These are phyloP conservation scores for Trichoderma aggressivum DNA, from an alignment of 2,329 filamentous ascomycete genomes.

Conservation along the genomic window DNA sequence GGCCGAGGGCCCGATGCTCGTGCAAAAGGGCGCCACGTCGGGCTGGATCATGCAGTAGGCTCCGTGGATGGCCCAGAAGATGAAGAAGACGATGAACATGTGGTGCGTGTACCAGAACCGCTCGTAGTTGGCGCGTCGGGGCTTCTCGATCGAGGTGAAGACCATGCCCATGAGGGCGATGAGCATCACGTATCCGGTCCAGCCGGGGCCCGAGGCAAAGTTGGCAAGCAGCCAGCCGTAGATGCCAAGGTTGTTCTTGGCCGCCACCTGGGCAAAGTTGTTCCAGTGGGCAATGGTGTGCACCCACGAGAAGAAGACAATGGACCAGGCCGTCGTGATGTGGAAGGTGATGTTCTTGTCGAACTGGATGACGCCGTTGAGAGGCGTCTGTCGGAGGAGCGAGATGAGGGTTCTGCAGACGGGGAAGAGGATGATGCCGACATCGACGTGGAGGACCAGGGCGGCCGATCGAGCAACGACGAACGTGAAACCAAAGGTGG, in stretches of 20 bases:
- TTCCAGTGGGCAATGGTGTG: constrained; percentile 86
- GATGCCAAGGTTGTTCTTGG: constrained; percentile 72
- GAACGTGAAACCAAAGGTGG: constrained; percentile 71
- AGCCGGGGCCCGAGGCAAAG: constrained; percentile 75
- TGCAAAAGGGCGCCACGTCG: constrained; percentile 75
- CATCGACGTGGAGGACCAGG: constrained; percentile 75
- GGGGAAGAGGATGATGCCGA: constrained; percentile 74
- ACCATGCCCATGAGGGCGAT: constrained; percentile 75
- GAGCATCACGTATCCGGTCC: constrained; percentile 84
- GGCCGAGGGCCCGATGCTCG: constrained; percentile 60
- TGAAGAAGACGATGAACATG: constrained; percentile 82
- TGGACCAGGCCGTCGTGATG: constrained; percentile 80
- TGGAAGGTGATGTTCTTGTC: constrained; percentile 90
- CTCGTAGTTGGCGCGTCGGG: constrained; percentile 76
- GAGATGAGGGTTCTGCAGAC: constrained; percentile 84
- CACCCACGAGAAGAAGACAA: constrained; percentile 84
- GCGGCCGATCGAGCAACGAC: constrained; percentile 73
- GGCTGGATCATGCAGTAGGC: constrained; percentile 89
- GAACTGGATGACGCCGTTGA: constrained; percentile 84
- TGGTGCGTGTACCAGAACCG: constrained; percentile 91
- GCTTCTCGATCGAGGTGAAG: constrained; percentile 72
- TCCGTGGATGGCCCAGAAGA: constrained; percentile 88
- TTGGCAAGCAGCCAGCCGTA: constrained; percentile 76
- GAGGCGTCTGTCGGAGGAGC: constrained; percentile 71
- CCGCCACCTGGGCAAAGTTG: constrained; percentile 75